Percentiles rank a stretch among this genome's conserved stretches.
Conservation (phyloP, 495 filamentous ascomycete genomes). For the Tuber borchii region DNA sequence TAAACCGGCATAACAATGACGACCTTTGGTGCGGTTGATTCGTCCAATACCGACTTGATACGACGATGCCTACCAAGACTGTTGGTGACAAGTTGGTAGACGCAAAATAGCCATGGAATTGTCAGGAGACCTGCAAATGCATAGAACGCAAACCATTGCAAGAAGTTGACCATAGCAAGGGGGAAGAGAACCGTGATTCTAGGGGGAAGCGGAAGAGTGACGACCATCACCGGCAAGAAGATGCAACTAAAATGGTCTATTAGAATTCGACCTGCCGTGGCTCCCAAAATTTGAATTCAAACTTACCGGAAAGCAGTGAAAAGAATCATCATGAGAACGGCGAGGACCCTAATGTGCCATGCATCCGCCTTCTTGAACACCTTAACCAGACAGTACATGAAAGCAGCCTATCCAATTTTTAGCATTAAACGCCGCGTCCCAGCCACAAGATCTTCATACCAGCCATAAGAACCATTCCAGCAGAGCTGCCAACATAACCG, state of each 20-base stretch:
- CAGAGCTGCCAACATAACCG: slow-evolving; percentile 75
- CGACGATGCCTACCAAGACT: slow-evolving; percentile 71
- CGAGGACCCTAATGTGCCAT: slow-evolving; percentile 69
- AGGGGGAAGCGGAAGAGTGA: slow-evolving; percentile 78
- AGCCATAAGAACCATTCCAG: slow-evolving; percentile 96
- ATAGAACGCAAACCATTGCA: slow-evolving; percentile 97
- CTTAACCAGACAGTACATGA: slow-evolving; percentile 83
- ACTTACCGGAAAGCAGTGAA: slow-evolving; percentile 70
- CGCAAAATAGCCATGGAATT: slow-evolving; percentile 86
- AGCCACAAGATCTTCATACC: slow-evolving; percentile 32
- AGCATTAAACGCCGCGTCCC: background rate
- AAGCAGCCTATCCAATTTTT: slow-evolving; percentile 52
- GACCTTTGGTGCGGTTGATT: slow-evolving; percentile 81
- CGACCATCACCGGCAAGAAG: slow-evolving; percentile 90
- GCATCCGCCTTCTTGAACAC: slow-evolving; percentile 86
- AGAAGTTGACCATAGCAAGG: slow-evolving; percentile 53
- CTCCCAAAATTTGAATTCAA: background rate
- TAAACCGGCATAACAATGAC: slow-evolving; percentile 98
- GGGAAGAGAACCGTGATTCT: slow-evolving; percentile 68
- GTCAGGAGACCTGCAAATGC: slow-evolving; percentile 79
- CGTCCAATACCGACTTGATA: slow-evolving; percentile 78
- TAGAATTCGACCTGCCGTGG: slow-evolving; percentile 16
- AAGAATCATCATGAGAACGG: slow-evolving; percentile 64
- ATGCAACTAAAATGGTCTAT: slow-evolving; percentile 53
- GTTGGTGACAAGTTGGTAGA: slow-evolving; percentile 82